Evolutionary conservation across 129 eudicot species (phyloP).

Genomic region (Mikania micrantha): DNA sequence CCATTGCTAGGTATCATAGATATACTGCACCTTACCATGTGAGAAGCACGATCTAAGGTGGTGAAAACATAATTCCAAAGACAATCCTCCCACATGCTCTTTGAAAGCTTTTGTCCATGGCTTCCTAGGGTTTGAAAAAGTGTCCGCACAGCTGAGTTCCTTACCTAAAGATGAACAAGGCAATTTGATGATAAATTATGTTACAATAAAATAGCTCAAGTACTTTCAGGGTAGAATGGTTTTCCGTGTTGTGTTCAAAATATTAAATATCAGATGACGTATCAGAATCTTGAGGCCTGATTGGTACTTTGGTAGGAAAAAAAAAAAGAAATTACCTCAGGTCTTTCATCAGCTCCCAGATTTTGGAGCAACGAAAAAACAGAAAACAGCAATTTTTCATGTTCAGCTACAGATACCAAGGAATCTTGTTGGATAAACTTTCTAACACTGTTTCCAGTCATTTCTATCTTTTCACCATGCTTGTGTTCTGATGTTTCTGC

Average conservation of each 20-base stretch:
- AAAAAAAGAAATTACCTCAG: slow-evolving; percentile 61
- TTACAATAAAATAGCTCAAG: not conserved
- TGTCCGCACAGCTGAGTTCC: slow-evolving; percentile 91
- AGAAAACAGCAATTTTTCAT: slow-evolving; percentile 61
- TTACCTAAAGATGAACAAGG: slow-evolving; percentile 53
- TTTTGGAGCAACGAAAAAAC: slow-evolving; percentile 81
- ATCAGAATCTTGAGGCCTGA: not conserved
- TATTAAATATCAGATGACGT: not conserved
- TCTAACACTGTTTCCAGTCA: slow-evolving; percentile 9
- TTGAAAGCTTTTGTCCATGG: slow-evolving; percentile 95
- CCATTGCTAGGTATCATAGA: not conserved
- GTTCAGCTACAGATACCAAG: slow-evolving; percentile 43
- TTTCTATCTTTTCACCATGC: slow-evolving; percentile 35
- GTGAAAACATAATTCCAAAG: slow-evolving; percentile 92
- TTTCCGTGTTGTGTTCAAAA: too few relatives aligned
- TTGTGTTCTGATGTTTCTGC: slow-evolving; percentile 35
- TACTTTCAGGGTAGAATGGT: not conserved
- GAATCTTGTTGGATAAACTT: slow-evolving; percentile 32
- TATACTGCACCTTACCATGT: slow-evolving; percentile 55
- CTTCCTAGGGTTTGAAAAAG: slow-evolving; percentile 98
- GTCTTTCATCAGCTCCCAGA: slow-evolving; percentile 95
- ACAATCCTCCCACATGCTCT: slow-evolving; percentile 98
- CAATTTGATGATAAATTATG: not conserved
- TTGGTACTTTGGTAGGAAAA: too few relatives aligned
- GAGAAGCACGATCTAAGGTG: slow-evolving; percentile 88